phyloP scores from a whole-genome alignment of 169 alveolate genomes.

The Eimeria maxima region DNA sequence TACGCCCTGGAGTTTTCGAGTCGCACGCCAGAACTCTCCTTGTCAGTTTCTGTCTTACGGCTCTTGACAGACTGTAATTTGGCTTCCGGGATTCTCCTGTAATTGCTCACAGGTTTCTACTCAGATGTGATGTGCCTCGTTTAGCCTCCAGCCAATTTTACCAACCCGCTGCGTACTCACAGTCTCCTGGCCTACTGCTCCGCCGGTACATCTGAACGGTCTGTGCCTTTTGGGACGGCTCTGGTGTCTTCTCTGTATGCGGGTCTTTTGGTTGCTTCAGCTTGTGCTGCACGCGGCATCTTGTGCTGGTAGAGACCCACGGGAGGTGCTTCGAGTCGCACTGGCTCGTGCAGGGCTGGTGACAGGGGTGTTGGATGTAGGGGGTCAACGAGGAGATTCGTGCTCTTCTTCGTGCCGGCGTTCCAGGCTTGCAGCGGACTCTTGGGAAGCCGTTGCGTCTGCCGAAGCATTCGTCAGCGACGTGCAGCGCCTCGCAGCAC shows the following conservation, averaged over 20 bases:
- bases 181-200: neutral
- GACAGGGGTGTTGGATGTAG: conserved; percentile 11
- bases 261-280: neutral
- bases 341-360: conserved; percentile 36
- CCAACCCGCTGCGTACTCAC: neutral
- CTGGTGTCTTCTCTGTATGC: neutral
- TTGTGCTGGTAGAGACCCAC: neutral
- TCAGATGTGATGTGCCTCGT: neutral
- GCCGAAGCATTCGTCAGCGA: conserved; percentile 62
- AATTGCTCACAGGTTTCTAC: neutral
- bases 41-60: neutral
- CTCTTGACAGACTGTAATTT: neutral
- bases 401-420: neutral
- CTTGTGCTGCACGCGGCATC: conserved; percentile 55
- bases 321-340: conserved; percentile 49
- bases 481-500: conserved; percentile 26
- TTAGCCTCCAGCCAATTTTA: neutral
- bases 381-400: neutral
- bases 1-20: conserved; percentile 41
- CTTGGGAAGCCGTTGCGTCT: conserved; percentile 31
- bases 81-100: neutral
- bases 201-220: neutral
- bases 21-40: conserved; percentile 58
- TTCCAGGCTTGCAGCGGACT: neutral
- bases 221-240: neutral